phyloP scores from a whole-genome alignment of 1,284 basidiomycete genomes.

The Ceratorhiza oryzae-sativae region DNA sequence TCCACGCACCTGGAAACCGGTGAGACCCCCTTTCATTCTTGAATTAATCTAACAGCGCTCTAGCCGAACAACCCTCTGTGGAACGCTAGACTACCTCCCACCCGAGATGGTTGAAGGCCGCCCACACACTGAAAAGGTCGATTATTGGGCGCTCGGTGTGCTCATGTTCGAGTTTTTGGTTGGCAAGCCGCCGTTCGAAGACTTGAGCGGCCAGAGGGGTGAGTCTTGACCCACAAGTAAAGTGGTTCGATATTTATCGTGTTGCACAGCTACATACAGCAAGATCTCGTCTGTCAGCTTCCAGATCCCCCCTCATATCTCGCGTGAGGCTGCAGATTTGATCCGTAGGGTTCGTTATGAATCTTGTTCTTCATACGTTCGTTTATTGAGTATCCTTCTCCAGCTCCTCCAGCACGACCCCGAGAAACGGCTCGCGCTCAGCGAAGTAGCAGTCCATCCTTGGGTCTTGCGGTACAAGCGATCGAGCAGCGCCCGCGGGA shows the following conservation, averaged over 20 bases:
- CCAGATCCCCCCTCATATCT: slow-evolving; percentile 71
- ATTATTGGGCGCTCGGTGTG: slow-evolving; percentile 97
- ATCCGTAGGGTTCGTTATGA: slow-evolving; percentile 61
- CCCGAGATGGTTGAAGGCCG: slow-evolving; percentile 98
- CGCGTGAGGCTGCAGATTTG: slow-evolving; percentile 70
- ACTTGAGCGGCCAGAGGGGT: slow-evolving; percentile 64
- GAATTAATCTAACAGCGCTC: background rate
- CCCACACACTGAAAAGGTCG: slow-evolving; percentile 88
- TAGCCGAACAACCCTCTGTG: slow-evolving; percentile 84
- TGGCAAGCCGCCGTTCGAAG: slow-evolving; percentile 95
- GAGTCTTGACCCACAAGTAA: background rate
- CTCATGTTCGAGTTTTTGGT: slow-evolving; percentile 94
- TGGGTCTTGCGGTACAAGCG: slow-evolving; percentile 86
- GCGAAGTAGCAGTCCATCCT: slow-evolving; percentile 84
- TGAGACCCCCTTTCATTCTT: slow-evolving; percentile 30
- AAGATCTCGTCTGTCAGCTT: slow-evolving; percentile 86
- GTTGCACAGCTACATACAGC: slow-evolving; percentile 77
- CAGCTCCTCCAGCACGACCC: slow-evolving; percentile 91
- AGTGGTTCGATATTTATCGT: background rate
- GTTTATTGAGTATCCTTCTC: background rate
- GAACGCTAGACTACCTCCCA: slow-evolving; percentile 95
- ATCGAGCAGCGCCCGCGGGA: background rate
- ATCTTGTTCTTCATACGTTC: slow-evolving; percentile 38
- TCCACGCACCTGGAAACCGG: slow-evolving; percentile 93
- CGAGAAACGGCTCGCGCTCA: slow-evolving; percentile 79